Percentiles rank a stretch among this genome's conserved stretches.
phyloP scores from a whole-genome alignment of 495 filamentous ascomycete species.

The Staphylotrichum longicolle region DNA sequence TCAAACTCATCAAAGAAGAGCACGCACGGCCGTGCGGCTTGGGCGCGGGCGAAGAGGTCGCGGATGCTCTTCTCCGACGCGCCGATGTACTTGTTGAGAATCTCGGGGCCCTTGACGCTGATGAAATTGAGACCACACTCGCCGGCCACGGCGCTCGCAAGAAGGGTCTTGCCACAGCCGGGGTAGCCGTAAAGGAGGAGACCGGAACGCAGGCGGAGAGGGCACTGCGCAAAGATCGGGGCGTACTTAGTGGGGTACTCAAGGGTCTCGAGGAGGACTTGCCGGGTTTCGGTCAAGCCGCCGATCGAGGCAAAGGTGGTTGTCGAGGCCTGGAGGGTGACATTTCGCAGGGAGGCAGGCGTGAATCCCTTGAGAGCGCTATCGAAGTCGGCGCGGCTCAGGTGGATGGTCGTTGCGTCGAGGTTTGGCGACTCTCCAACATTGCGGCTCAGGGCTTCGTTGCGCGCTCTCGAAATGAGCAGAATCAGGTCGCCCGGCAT shows the following conservation, averaged over 20 bases:
- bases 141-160: slow-evolving; percentile 89
- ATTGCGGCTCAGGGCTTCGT: slow-evolving; percentile 83
- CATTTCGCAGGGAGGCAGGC: slow-evolving; percentile 87
- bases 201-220: slow-evolving; percentile 86
- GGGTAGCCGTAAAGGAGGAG: slow-evolving; percentile 92
- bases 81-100: slow-evolving; percentile 97
- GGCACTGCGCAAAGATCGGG: slow-evolving; percentile 94
- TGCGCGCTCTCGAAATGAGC: slow-evolving; percentile 81
- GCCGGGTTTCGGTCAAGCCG: slow-evolving; percentile 77
- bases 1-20: slow-evolving; percentile 99
- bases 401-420: slow-evolving; percentile 47
- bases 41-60: slow-evolving; percentile 89
- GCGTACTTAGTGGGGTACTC: slow-evolving; percentile 98
- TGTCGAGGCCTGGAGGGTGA: slow-evolving; percentile 84
- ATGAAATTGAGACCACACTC: slow-evolving; percentile 98
- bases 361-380: slow-evolving; percentile 86
- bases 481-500: slow-evolving; percentile 93
- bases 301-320: slow-evolving; percentile 90
- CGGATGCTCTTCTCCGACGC: slow-evolving; percentile 92
- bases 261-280: slow-evolving; percentile 85
- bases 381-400: slow-evolving; percentile 73
- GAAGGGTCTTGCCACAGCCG: slow-evolving; percentile 92
- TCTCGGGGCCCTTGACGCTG: slow-evolving; percentile 95
- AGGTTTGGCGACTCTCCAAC: slow-evolving; percentile 43
- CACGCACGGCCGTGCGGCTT: slow-evolving; percentile 85